phyloP scores from a whole-genome alignment of 2,329 filamentous ascomycete genomes.

The Microthyrium microscopicum region DNA sequence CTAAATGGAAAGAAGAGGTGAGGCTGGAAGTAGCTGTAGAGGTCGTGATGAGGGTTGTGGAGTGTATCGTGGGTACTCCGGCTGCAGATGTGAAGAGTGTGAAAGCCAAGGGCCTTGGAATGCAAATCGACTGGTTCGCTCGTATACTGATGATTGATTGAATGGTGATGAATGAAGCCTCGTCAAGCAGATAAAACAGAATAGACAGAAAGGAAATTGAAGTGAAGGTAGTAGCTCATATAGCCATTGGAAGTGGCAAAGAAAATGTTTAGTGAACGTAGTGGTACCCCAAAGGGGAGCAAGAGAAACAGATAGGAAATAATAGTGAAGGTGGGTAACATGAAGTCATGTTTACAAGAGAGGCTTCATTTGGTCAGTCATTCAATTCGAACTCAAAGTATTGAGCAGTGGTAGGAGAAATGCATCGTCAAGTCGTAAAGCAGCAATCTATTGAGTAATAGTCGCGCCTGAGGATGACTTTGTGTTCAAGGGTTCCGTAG shows the following conservation, averaged over 20 bases:
- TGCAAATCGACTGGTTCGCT: too few relatives aligned
- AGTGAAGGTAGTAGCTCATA: not conserved
- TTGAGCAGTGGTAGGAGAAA: not conserved
- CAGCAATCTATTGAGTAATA: too few relatives aligned
- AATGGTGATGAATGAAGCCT: conserved; percentile 1
- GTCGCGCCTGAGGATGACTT: conserved; percentile 16
- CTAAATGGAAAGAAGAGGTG: too few relatives aligned
- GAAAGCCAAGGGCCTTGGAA: too few relatives aligned
- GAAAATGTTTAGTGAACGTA: not conserved
- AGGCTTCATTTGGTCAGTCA: not conserved
- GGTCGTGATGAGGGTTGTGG: too few relatives aligned
- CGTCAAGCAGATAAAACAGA: not conserved
- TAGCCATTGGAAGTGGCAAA: not conserved
- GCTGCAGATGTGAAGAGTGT: too few relatives aligned
- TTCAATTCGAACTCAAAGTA: not conserved
- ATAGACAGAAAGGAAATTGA: not conserved
- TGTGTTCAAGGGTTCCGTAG: conserved; percentile 12
- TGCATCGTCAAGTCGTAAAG: conserved; percentile 10
- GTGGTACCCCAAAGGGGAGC: not conserved
- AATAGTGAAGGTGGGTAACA: not conserved
- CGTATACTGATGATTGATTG: too few relatives aligned
- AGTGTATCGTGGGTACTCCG: too few relatives aligned
- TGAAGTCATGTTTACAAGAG: not conserved
- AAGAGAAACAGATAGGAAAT: not conserved
- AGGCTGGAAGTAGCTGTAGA: too few relatives aligned